Base-by-base conservation (phyloP, 1,284 basidiomycete genomes). In the Lentinus polychrous region DNA sequence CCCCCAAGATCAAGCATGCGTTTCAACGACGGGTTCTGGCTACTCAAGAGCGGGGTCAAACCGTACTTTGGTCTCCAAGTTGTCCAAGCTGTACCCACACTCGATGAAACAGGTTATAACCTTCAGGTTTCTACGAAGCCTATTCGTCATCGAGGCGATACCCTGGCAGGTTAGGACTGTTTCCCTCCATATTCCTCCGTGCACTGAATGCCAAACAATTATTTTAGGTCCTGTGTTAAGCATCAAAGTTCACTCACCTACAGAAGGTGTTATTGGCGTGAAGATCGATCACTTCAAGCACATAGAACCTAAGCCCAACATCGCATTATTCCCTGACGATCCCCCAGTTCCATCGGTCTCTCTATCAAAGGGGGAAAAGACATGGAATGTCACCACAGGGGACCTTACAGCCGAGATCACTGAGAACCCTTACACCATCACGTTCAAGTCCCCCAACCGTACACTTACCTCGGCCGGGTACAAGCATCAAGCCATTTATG, bases 131-230 rank as follows among this genome's bases (percentile, higher is more conserved):
- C 86, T 6, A 81, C 82, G 6, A 75, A 76, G 43, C 79, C 79
- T 15, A 79, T 86, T 53, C 72, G 76, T 45, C 77, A 82, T 61
- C 72, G 83, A 46, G 84, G 84, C 22, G 83, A 86, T 58, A 85
- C 83, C 0, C 67, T 86, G 15, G 80, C 78, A 53, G 81, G 80
- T 78, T 48, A 20, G 70, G 58, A 55, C 3, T 47, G 60, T 24
- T 20, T 12, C 14, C 8, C 23, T 3, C 31, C 23, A 17, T 14
- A 32, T 17, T 17, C 7, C 23, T 14, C 2, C 45, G 37, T 31
- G n/a, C 10, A 37, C 14, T 27, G 27, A 27, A 27, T 27, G 10
- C 14, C 14, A 37, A 6, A 6, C 18, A 18, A 37, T 37, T 5
- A 5, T 49, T 3, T 49, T 43, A 74, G 79, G 80, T 2, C 79